phyloP scores from a whole-genome alignment of 2,329 filamentous ascomycete species.

The Dactylellina haptotyla region DNA sequence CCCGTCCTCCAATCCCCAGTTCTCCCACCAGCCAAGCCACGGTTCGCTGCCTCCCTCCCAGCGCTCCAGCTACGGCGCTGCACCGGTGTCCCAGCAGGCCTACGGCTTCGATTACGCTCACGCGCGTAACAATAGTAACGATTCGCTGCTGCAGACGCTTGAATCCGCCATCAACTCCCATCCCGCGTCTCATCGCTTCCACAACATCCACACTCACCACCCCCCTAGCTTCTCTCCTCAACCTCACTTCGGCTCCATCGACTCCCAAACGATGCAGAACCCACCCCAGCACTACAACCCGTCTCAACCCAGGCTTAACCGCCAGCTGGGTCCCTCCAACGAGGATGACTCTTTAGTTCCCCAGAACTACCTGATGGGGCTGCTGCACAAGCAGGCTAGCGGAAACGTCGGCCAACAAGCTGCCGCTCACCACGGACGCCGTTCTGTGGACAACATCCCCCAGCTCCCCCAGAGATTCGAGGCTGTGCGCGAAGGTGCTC shows the following conservation, averaged over 20 bases:
- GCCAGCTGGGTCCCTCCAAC: slow-evolving; percentile 42
- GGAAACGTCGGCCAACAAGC: slow-evolving; percentile 33
- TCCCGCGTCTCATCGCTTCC: slow-evolving; percentile 58
- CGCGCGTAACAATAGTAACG: slow-evolving; percentile 40
- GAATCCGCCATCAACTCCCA: slow-evolving; percentile 54
- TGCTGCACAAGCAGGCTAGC: slow-evolving; percentile 48
- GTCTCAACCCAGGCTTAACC: slow-evolving; percentile 38
- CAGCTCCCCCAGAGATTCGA: slow-evolving; percentile 45
- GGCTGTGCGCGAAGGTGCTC: slow-evolving; percentile 43
- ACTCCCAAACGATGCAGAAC: slow-evolving; percentile 59
- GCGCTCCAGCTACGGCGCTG: slow-evolving; percentile 34
- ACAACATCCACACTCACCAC: slow-evolving; percentile 56
- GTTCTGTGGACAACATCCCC: slow-evolving; percentile 48
- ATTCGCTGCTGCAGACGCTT: slow-evolving; percentile 51
- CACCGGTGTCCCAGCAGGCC: slow-evolving; percentile 21
- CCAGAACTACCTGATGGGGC: slow-evolving; percentile 50
- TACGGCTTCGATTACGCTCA: slow-evolving; percentile 43
- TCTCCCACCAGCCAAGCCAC: slow-evolving; percentile 21
- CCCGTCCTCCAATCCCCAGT: slow-evolving; percentile 46
- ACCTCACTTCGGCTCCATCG: slow-evolving; percentile 68
- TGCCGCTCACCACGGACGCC: slow-evolving; percentile 33
- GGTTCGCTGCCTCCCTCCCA: slow-evolving; percentile 26
- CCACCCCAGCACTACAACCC: slow-evolving; percentile 13
- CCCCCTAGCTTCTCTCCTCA: slow-evolving; percentile 65
- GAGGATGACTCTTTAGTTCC: slow-evolving; percentile 47